Evolutionary conservation across 2,329 filamentous ascomycete species (phyloP), one percentile per base, ranked within the genome.

Genomic region (Arthrobotrys entomopaga): DNA sequence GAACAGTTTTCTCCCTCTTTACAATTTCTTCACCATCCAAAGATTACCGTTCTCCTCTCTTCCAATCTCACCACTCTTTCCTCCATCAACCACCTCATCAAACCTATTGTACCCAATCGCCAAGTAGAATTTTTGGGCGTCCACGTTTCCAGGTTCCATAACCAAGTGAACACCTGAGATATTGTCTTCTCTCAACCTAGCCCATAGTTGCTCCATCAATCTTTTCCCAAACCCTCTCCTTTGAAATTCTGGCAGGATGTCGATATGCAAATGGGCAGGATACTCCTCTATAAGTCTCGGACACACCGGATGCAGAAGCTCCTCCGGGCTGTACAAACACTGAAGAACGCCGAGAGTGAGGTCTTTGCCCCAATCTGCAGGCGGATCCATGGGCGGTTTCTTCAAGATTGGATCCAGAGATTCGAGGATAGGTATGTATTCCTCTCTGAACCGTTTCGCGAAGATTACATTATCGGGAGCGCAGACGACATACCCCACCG

Each of bases 401-500:
- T 70, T 69, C 22, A 67, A 29, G 6, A 73, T 42, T 1, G 74
- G 74, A 60, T 76, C 69, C 7, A 69, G 52, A 5, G 65, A 66
- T 29, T 74, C 52, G 11, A 82, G 66, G 11, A 50, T 64, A 0
- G 79, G 78, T 20, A 78, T 65, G 50, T 81, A 81, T 6, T 77
- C 76, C 2, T 78, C 49, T n/a, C 73, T 77, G 79, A 80, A 82
- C 38, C 74, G 75, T 26, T 77, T 50, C 1, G 77, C 76, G 43
- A 82, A 81, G 2, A 43, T 42, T 3, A 56, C 20, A 0, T 80
- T 82, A 54, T 79, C 72, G 3, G 78, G 60, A 0, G 81, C 78
- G 10, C 81, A 81, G 52, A 82, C 80, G 24, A 81, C 81, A 69
- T 82, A 82, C n/a, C 81, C 81, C 3, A 82, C 79, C 0, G 79